Evolutionary conservation across 2,329 filamentous ascomycete species (phyloP), one percentile per base, ranked within the genome.

Genomic region (Davidsoniella virescens): DNA sequence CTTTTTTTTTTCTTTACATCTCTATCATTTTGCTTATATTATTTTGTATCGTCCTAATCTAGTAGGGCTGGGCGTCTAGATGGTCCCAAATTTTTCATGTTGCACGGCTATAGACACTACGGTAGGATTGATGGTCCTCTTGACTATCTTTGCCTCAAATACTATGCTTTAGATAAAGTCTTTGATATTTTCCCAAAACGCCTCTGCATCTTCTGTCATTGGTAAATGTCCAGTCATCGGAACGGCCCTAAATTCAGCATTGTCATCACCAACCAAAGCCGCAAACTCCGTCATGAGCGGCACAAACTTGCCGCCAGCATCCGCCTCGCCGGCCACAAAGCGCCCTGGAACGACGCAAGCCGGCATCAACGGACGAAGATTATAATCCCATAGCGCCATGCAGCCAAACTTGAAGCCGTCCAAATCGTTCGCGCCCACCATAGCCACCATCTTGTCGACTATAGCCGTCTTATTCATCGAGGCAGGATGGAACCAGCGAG

Each of bases 231-330:
- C 87, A 0, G 85, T 78, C 7, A 72, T 67, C 0, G 83, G 75
- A 8, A 93, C 74, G 52, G 83, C 63, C 60, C 72, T 76, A 56
- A 87, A 71, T 52, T 76, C 70, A 0, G 72, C 73, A 0, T 73
- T 75, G 0, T 63, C 61, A 8, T 67, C 62, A 0, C 81, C 80
- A 40, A 86, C 62, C 16, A 67, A 61, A 0, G 64, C 70, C 50
- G 71, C 76, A 72, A 88, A 86, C 12, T 78, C 78, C 49, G 81
- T 78, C 85, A 94, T 93, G 3, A 81, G 82, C 66, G 80, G 79
- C 0, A 84, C 84, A 49, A 94, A 60, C 1, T 82, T 81, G 1
- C 74, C 75, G 56, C 72, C 75, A 0, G 79, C 86, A 59, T 93
- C 87, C 0, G 71, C 73, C 12, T 79, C 78, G 1, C 86, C 86